Conservation (phyloP, 768 basidiomycete species). For the Agrocybe praecox region DNA sequence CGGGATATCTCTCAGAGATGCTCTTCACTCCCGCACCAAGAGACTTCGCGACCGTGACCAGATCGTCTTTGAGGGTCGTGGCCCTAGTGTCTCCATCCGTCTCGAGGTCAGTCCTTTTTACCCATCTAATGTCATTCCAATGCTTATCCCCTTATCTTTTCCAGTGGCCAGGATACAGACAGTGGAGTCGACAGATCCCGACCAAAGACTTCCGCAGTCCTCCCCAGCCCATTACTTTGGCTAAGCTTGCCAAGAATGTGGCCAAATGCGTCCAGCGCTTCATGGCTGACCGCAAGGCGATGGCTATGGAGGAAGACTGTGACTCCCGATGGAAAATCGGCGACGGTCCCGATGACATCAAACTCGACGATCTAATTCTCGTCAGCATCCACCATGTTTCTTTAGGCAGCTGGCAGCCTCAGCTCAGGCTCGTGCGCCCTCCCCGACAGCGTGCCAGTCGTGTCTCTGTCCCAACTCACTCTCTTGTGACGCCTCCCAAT, state of each 20-base stretch:
- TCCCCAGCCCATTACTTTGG: conserved; percentile 73
- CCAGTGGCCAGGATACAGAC: conserved; percentile 80
- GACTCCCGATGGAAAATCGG: conserved; percentile 70
- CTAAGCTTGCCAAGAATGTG: conserved; percentile 79
- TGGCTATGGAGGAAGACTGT: conserved; percentile 59
- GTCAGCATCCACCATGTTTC: conserved; percentile 85
- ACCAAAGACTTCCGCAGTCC: conserved; percentile 81
- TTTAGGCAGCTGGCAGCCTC: conserved; percentile 83
- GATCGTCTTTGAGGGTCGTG: conserved; percentile 69
- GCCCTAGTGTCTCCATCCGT: conserved; percentile 80
- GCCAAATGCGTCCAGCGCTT: conserved; percentile 78
- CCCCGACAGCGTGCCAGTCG: conserved; percentile 10
- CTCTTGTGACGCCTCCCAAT: conserved; percentile 10
- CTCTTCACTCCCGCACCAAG: conserved; percentile 59
- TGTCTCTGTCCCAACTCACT: conserved; percentile 1
- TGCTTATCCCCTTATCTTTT: conserved; percentile 7
- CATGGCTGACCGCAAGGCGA: conserved; percentile 37
- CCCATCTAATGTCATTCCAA: not conserved
- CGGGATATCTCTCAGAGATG: conserved; percentile 68
- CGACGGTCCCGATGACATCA: conserved; percentile 48
- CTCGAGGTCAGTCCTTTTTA: conserved; percentile 54
- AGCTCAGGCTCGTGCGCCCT: conserved; percentile 59
- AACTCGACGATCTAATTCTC: conserved; percentile 66
- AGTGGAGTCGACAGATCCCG: conserved; percentile 82
- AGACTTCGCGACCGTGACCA: conserved; percentile 61